These are phyloP conservation scores for Cystobasidium ongulense DNA, from an alignment of 768 basidiomycete species.

Conservation along the genomic window DNA sequence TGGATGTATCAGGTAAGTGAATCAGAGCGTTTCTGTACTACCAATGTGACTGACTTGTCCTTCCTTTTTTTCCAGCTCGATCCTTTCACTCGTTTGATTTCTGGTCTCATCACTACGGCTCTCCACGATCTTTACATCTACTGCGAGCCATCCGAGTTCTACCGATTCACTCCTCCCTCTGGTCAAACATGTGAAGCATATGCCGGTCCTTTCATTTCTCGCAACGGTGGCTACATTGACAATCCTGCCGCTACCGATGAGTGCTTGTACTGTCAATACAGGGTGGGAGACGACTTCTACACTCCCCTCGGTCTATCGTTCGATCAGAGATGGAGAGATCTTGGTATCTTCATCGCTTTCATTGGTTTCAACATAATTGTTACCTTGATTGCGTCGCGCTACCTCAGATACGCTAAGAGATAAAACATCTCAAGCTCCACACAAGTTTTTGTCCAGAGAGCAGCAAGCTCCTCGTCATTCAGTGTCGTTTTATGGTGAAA, in stretches of 20 bases:
- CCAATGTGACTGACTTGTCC: neutral
- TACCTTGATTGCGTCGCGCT: constrained; percentile 36
- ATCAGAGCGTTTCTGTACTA: too few species aligned
- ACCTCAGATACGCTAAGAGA: constrained; percentile 36
- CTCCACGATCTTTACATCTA: constrained; percentile 60
- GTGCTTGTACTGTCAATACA: constrained; percentile 65
- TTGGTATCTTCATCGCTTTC: constrained; percentile 41
- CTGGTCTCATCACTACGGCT: constrained; percentile 68
- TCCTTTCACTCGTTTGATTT: constrained; percentile 63
- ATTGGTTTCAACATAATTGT: constrained; percentile 53
- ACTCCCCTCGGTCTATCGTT: constrained; percentile 60
- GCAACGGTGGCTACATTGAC: constrained; percentile 65
- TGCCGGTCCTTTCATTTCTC: constrained; percentile 59
- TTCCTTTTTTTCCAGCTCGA: constrained; percentile 45
- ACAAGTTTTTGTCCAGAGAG: neutral
- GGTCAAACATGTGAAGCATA: constrained; percentile 66
- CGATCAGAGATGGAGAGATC: constrained; percentile 39
- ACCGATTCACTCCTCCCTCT: constrained; percentile 61
- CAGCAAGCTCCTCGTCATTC: neutral
- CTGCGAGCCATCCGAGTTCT: constrained; percentile 61
- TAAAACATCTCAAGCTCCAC: neutral
- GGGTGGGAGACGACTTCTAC: constrained; percentile 63
- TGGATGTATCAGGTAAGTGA: constrained; percentile 61
- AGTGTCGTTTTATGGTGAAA: neutral
- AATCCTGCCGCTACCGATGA: constrained; percentile 55